phyloP scores from a whole-genome alignment of 805 yeast genomes.

The Candida ponderosae region DNA sequence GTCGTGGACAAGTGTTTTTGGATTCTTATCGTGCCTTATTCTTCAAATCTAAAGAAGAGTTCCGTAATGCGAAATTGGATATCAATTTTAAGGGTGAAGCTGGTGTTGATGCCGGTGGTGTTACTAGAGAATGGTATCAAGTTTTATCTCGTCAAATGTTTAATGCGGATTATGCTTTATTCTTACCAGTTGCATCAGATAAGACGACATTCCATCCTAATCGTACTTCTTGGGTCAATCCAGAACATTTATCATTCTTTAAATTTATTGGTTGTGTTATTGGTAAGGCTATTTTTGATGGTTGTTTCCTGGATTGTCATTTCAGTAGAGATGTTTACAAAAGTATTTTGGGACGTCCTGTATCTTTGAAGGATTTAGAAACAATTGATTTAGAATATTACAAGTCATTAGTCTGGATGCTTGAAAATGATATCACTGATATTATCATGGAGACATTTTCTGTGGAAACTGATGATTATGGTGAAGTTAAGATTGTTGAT shows the following conservation, averaged over 20 bases:
- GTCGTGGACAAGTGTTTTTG: slow-evolving; percentile 85
- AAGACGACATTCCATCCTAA: slow-evolving; percentile 94
- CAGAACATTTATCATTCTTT: slow-evolving; percentile 88
- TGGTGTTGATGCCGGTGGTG: slow-evolving; percentile 98
- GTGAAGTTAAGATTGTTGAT: slow-evolving; percentile 79
- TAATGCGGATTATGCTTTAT: slow-evolving; percentile 90
- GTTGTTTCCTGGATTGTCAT: slow-evolving; percentile 83
- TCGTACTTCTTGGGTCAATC: slow-evolving; percentile 84
- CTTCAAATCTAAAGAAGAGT: slow-evolving; percentile 68
- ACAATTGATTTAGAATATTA: slow-evolving; percentile 86
- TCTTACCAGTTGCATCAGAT: slow-evolving; percentile 86
- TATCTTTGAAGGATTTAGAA: slow-evolving; percentile 89
- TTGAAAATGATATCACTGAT: slow-evolving; percentile 94
- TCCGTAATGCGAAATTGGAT: slow-evolving; percentile 65
- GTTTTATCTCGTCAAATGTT: slow-evolving; percentile 91
- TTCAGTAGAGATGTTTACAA: slow-evolving; percentile 94
- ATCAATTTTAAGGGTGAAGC: slow-evolving; percentile 87
- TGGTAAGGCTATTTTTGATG: slow-evolving; percentile 90
- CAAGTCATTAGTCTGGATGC: slow-evolving; percentile 91
- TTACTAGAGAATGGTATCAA: slow-evolving; percentile 96
- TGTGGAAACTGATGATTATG: slow-evolving; percentile 88
- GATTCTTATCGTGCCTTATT: slow-evolving; percentile 83
- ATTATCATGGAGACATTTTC: slow-evolving; percentile 91
- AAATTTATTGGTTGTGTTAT: slow-evolving; percentile 90
- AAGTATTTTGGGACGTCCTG: slow-evolving; percentile 68